These are phyloP conservation scores for Cylindrodendrum hubeiense DNA, from an alignment of 2,329 filamentous ascomycete species.

Conservation along the genomic window DNA sequence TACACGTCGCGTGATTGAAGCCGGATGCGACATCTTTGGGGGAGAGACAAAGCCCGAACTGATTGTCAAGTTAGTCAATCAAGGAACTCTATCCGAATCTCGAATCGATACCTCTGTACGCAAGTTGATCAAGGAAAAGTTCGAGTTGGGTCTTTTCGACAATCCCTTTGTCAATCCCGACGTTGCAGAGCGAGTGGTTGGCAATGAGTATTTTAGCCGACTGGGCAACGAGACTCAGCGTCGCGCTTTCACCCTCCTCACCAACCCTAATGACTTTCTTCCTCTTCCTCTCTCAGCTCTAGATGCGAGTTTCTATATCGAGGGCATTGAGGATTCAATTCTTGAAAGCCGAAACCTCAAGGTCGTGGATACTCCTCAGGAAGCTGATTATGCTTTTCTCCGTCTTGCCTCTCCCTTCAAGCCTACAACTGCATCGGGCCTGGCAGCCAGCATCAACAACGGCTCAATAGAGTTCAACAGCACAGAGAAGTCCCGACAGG, in stretches of 20 bases:
- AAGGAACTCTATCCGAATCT: constrained; percentile 55
- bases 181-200: constrained; percentile 55
- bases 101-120: constrained; percentile 60
- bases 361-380: constrained; percentile 50
- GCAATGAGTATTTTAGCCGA: constrained; percentile 56
- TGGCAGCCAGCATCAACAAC: constrained; percentile 48
- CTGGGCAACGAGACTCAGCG: constrained; percentile 43
- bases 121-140: constrained; percentile 61
- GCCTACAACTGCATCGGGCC: constrained; percentile 46
- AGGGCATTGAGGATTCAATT: constrained; percentile 28
- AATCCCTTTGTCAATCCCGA: constrained; percentile 61
- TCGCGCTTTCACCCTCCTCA: constrained; percentile 44
- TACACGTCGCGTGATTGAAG: constrained; percentile 57
- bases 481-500: constrained; percentile 39
- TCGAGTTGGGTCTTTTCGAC: constrained; percentile 63
- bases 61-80: constrained; percentile 58
- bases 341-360: constrained; percentile 37
- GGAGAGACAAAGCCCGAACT: constrained; percentile 62
- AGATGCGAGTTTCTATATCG: constrained; percentile 35
- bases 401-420: constrained; percentile 55
- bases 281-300: constrained; percentile 23
- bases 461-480: constrained; percentile 54
- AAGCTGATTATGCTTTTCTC: constrained; percentile 55
- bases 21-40: constrained; percentile 64
- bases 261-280: constrained; percentile 35